A percentile compares a stretch with the other conserved stretches of the same genome.
Conservation (phyloP, 2,329 filamentous ascomycete species). For the Proliferodiscus dingleyae region DNA sequence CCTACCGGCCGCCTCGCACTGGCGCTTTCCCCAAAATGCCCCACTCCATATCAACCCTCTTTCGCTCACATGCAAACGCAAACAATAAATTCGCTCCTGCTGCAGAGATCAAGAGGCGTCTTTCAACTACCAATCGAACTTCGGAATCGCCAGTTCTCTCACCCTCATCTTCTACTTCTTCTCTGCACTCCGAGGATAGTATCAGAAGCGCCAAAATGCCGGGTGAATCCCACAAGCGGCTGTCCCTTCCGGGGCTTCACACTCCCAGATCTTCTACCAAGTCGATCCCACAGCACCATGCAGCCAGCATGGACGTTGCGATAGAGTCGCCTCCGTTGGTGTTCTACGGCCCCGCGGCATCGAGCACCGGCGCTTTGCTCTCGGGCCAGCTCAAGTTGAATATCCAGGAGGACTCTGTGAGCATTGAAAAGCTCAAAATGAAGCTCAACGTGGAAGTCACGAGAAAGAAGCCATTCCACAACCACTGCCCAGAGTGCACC, state of each 20-base stretch:
- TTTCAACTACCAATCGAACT: constrained; percentile 13
- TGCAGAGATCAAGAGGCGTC: constrained; percentile 19
- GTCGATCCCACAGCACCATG: constrained; percentile 20
- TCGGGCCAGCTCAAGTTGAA: constrained; percentile 76
- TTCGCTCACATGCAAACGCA: constrained; percentile 19
- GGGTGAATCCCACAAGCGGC: constrained; percentile 26
- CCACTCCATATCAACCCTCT: constrained; percentile 23
- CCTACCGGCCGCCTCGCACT: constrained; percentile 1
- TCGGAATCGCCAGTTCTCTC: constrained; percentile 12
- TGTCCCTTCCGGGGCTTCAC: constrained; percentile 22
- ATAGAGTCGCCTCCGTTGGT: constrained; percentile 55
- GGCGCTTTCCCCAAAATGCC: constrained; percentile 19
- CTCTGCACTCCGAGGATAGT: constrained; percentile 8
- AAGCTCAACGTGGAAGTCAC: constrained; percentile 63
- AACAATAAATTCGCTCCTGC: constrained; percentile 10
- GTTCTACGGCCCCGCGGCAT: constrained; percentile 61
- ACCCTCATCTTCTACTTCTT: constrained; percentile 14
- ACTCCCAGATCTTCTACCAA: constrained; percentile 23
- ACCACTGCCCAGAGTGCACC: constrained; percentile 73
- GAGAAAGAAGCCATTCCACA: constrained; percentile 76
- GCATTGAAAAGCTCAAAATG: constrained; percentile 70
- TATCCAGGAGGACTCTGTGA: constrained; percentile 60
- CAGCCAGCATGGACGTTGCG: constrained; percentile 35
- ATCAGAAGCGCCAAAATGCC: constrained; percentile 20
- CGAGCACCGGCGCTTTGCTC: constrained; percentile 78